Percentiles rank a stretch among this genome's conserved stretches.
phyloP scores from a whole-genome alignment of 768 basidiomycete genomes.

The Panaeolus papilionaceus region DNA sequence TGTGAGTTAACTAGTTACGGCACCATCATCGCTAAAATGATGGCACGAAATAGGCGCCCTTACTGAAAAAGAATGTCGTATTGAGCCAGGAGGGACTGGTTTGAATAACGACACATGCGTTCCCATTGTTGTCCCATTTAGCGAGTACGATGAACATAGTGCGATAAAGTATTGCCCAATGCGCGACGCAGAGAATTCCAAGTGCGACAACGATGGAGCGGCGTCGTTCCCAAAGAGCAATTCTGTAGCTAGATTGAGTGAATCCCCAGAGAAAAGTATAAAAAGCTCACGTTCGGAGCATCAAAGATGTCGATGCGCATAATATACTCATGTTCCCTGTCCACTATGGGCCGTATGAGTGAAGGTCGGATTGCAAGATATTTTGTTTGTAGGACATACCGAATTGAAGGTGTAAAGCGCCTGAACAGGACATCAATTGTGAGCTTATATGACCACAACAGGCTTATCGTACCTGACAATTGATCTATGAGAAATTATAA shows the following conservation, averaged over 20 bases:
- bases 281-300: conserved; percentile 68
- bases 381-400: conserved; percentile 37
- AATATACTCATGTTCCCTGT: conserved; percentile 70
- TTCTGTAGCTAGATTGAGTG: conserved; percentile 38
- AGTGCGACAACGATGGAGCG: conserved; percentile 55
- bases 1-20: neutral
- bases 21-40: neutral
- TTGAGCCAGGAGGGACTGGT: conserved; percentile 65
- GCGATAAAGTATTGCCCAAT: conserved; percentile 72
- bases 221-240: conserved; percentile 75
- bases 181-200: conserved; percentile 59
- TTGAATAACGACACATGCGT: conserved; percentile 55
- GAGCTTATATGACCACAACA: neutral
- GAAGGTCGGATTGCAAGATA: neutral
- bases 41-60: conserved; percentile 25
- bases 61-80: conserved; percentile 74
- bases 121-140: conserved; percentile 47
- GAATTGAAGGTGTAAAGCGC: conserved; percentile 75
- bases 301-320: conserved; percentile 70
- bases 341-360: conserved; percentile 44
- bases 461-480: conserved; percentile 55
- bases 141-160: conserved; percentile 73
- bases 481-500: conserved; percentile 46
- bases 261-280: conserved; percentile 1
- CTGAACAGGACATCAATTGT: conserved; percentile 35